Conservation (phyloP, 2,329 filamentous ascomycete genomes). For the Aspergillus sp. region DNA sequence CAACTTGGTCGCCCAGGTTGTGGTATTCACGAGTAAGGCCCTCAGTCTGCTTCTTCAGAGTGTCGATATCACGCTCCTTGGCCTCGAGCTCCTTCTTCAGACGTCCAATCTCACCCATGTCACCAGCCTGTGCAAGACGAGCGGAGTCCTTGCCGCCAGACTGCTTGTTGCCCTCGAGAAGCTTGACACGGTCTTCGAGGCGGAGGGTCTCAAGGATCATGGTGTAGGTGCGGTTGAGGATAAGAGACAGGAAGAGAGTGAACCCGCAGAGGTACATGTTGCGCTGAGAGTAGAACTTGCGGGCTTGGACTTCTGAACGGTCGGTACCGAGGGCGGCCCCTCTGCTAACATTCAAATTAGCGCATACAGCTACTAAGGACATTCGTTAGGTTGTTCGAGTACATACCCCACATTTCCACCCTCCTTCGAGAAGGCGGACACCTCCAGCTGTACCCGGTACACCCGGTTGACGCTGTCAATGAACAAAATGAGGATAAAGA, state of each 20-base stretch:
- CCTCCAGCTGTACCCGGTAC: slow-evolving; percentile 91
- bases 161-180: slow-evolving; percentile 68
- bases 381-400: background rate
- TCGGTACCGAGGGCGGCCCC: slow-evolving; percentile 80
- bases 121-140: slow-evolving; percentile 71
- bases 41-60: slow-evolving; percentile 87
- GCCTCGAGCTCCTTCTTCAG: slow-evolving; percentile 67
- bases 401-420: slow-evolving; percentile 53
- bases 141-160: slow-evolving; percentile 66
- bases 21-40: slow-evolving; percentile 83
- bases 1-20: slow-evolving; percentile 79
- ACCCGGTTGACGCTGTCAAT: slow-evolving; percentile 95
- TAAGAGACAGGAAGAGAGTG: slow-evolving; percentile 96
- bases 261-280: slow-evolving; percentile 99
- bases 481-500: slow-evolving; percentile 98
- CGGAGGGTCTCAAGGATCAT: slow-evolving; percentile 93
- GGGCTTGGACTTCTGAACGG: slow-evolving; percentile 96
- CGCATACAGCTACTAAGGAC: background rate
- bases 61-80: slow-evolving; percentile 81
- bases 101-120: slow-evolving; percentile 73
- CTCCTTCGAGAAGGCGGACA: slow-evolving; percentile 69
- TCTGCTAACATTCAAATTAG: slow-evolving; percentile 42
- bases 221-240: slow-evolving; percentile 95
- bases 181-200: slow-evolving; percentile 88
- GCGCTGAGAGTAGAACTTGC: slow-evolving; percentile 99